Percentiles rank a stretch among this genome's conserved stretches.
Evolutionary conservation across 169 alveolate genomes (phyloP).

Genomic region (Sarcocystis neurona): DNA sequence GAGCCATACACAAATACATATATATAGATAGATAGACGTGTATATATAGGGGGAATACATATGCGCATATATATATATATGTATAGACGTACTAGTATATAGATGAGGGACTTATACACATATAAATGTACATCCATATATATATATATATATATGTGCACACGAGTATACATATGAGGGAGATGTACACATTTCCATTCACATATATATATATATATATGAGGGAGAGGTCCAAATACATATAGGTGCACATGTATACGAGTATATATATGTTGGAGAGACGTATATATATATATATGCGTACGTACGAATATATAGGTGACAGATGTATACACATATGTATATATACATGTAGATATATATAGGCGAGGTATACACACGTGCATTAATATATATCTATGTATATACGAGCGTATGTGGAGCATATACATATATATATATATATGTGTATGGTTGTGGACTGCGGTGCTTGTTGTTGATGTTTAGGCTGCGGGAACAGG

Average conservation of each 20-base stretch:
- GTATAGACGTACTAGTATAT: background rate
- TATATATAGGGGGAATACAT: too few species aligned
- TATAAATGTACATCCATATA: background rate
- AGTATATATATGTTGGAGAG: too few species aligned
- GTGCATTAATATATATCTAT: background rate
- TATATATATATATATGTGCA: too few species aligned
- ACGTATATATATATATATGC: background rate
- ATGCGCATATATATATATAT: slow-evolving; percentile 5
- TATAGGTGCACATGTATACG: background rate
- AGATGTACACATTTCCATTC: background rate
- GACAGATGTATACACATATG: background rate
- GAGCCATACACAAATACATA: too few species aligned
- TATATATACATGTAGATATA: background rate
- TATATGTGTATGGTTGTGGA: background rate
- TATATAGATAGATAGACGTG: too few species aligned
- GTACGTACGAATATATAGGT: background rate
- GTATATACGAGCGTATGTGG: too few species aligned
- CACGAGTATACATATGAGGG: background rate
- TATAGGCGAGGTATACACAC: background rate
- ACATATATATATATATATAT: too few species aligned
- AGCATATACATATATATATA: background rate
- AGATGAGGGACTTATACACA: too few species aligned
- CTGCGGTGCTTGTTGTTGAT: background rate
- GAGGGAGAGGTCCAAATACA: background rate
- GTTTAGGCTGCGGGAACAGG: slow-evolving; percentile 55